These are phyloP conservation scores for Myriosclerotinia duriaeana DNA, from an alignment of 2,329 filamentous ascomycete genomes.

Conservation along the genomic window DNA sequence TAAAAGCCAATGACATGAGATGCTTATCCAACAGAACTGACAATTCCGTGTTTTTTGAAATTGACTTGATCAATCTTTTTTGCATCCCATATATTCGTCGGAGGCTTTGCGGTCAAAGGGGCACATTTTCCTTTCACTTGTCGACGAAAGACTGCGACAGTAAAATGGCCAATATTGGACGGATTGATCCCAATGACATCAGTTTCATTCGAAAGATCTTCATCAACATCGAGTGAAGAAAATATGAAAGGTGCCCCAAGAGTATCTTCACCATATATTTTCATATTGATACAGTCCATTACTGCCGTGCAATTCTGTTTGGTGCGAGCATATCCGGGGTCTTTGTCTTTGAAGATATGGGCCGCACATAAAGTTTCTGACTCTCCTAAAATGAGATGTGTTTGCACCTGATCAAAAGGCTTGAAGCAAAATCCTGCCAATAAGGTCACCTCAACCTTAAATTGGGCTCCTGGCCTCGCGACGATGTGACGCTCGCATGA, in stretches of 20 bases:
- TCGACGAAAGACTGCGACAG: neutral
- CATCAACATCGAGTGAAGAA: neutral
- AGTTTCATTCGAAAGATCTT: neutral
- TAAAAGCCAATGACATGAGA: neutral
- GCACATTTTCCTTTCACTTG: neutral
- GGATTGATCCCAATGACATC: neutral
- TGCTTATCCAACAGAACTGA: constrained; percentile 4
- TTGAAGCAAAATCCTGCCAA: constrained; percentile 13
- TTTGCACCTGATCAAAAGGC: neutral
- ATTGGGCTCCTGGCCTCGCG: constrained; percentile 1
- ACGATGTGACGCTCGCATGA: constrained; percentile 19
- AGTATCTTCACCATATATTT: neutral
- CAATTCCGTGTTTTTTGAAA: constrained; percentile 25
- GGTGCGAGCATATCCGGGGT: too few species aligned
- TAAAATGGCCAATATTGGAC: neutral
- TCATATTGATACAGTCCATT: neutral
- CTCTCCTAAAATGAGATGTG: neutral
- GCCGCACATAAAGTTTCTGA: neutral
- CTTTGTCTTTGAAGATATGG: neutral
- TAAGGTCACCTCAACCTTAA: constrained; percentile 13
- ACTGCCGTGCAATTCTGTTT: neutral
- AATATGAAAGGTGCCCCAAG: neutral
- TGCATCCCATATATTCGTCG: neutral
- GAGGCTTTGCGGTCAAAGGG: neutral
- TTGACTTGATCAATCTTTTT: constrained; percentile 18